Conservation (phyloP, 176 grass and related monocot genomes). For the Avena eriantha region DNA sequence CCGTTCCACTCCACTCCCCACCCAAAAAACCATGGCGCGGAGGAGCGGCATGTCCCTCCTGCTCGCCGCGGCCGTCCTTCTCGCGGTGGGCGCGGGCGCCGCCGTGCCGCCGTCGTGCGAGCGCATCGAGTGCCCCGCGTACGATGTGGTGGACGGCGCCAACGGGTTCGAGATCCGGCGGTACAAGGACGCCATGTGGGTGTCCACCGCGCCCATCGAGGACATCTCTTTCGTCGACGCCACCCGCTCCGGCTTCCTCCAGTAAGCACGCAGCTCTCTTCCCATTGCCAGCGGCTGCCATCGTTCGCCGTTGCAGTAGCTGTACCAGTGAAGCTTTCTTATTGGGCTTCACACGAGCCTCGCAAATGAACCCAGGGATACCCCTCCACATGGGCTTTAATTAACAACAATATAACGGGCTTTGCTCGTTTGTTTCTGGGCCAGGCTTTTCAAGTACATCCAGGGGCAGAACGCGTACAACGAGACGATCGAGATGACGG, state of each 20-base stretch:
- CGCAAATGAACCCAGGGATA: not conserved
- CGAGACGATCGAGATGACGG: conserved; percentile 86
- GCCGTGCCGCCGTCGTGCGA: conserved; percentile 74
- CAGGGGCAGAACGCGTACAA: conserved; percentile 77
- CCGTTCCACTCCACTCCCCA: not conserved
- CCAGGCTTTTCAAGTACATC: conserved; percentile 90
- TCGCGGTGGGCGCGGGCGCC: not conserved
- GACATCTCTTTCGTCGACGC: conserved; percentile 92
- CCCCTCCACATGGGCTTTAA: not conserved
- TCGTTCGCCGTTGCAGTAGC: not conserved
- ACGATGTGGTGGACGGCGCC: conserved; percentile 81
- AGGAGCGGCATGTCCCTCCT: conserved; percentile 19
- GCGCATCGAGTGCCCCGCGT: conserved; percentile 95
- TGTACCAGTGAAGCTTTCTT: not conserved
- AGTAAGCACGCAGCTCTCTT: conserved; percentile 38
- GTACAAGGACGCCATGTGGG: conserved; percentile 75
- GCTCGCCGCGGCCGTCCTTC: conserved; percentile 1
- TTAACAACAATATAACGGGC: not conserved
- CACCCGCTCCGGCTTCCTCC: conserved; percentile 79
- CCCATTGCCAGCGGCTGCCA: not conserved
- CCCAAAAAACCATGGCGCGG: conserved; percentile 37
- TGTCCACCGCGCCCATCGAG: conserved; percentile 74
- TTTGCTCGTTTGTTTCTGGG: conserved; percentile 2
- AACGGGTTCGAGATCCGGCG: conserved; percentile 94
- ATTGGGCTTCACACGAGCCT: not conserved